Base-by-base conservation (phyloP, 1,284 basidiomycete genomes). In the Malassezia dermatis region DNA sequence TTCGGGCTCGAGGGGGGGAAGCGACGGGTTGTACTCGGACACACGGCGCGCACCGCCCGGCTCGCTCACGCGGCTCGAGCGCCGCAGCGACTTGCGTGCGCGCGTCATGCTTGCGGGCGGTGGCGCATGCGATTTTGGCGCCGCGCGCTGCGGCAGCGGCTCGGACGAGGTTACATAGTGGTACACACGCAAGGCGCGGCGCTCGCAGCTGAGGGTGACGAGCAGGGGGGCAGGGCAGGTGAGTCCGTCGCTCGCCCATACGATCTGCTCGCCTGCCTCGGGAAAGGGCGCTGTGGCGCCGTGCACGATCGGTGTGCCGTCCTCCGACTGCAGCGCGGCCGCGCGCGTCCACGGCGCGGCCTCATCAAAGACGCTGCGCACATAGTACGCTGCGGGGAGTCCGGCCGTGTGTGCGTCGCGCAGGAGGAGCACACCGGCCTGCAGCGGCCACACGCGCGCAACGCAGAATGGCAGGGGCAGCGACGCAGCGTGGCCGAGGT, bases 311-410 rank as follows among this genome's bases (percentile, higher is more conserved):
- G 44, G n/a, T 17, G 45, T 28, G 4, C 15, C 21, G 12, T 27
- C 24, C 8, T 49, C 39, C 45, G 31, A 42, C 13, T 26, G 15
- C 2, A 35, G 23, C 3, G 54, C n/a, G 1, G 19, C 46, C 17
- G 32, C 49, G 19, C 32, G 49, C 45, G 39, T 39, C 51, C 26
- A 48, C 32, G 27, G 10, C 17, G 50, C 60, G 4, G 65, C 50
- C 17, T 71, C 64, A 40, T 69, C 65, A 34, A 66, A 62, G 41
- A 59, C 61, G 21, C 63, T 53, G 1, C 64, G 58, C 4, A 73
- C 56, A 39, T 66, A 68, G 51, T 66, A 69, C 31, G 64, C 65
- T 43, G 58, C 61, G 1, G 70, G 62, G 8, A 66, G 35, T 24
- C 35, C 35, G 8, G 34, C 23, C n/a, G 40, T 19, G 40, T 65